Evolutionary conservation across 495 filamentous ascomycete species (phyloP).

Genomic region (Pseudevernia furfuracea): DNA sequence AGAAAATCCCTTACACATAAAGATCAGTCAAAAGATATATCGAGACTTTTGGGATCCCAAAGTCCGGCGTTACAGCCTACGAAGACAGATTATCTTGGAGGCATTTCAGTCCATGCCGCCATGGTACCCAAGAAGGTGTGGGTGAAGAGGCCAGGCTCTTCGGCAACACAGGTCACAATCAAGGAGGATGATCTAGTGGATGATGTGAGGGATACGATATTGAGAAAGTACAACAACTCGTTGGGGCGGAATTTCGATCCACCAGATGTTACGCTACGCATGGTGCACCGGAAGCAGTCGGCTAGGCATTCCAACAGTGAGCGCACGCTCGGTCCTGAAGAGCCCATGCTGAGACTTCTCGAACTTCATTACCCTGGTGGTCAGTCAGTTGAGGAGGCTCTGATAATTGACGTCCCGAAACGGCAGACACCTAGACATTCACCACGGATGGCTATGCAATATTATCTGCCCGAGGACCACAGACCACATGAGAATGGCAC

Average conservation of each 20-base stretch:
- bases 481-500: constrained; percentile 63
- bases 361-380: constrained; percentile 85
- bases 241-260: constrained; percentile 81
- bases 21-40: constrained; percentile 16
- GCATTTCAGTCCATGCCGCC: constrained; percentile 25
- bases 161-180: constrained; percentile 79
- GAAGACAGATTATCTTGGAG: constrained; percentile 22
- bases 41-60: constrained; percentile 20
- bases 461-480: constrained; percentile 51
- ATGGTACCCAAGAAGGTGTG: constrained; percentile 88
- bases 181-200: constrained; percentile 87
- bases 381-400: constrained; percentile 81
- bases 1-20: constrained; percentile 19
- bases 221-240: constrained; percentile 89
- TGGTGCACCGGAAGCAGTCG: constrained; percentile 46
- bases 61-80: constrained; percentile 14
- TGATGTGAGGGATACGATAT: constrained; percentile 85
- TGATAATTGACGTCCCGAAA: constrained; percentile 80
- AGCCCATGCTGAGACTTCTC: constrained; percentile 66
- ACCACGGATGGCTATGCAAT: constrained; percentile 51
- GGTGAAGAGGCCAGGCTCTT: constrained; percentile 79
- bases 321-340: constrained; percentile 74
- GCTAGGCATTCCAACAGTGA: constrained; percentile 46
- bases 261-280: constrained; percentile 70
- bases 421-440: constrained; percentile 81